phyloP scores from a whole-genome alignment of 495 filamentous ascomycete species.

The Barbatosphaeria neglecta region DNA sequence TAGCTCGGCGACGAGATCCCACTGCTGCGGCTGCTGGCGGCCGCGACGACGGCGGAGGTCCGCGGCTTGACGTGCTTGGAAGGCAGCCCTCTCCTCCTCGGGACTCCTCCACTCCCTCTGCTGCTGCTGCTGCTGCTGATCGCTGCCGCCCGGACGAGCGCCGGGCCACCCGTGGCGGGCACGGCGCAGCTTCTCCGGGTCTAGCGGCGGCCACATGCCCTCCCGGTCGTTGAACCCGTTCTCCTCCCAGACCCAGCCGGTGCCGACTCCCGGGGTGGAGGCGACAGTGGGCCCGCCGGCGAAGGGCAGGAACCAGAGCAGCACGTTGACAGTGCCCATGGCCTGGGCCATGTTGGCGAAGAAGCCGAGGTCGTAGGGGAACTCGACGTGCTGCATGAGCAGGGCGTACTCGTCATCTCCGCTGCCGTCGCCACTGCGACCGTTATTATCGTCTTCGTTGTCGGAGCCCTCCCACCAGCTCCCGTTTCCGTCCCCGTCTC shows the following conservation, averaged over 20 bases:
- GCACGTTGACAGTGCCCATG: conserved; percentile 50
- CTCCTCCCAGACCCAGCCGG: conserved; percentile 59
- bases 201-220: conserved; percentile 70
- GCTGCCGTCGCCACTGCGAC: conserved; percentile 13
- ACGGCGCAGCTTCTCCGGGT: conserved; percentile 68
- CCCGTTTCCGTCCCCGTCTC: too few relatives aligned
- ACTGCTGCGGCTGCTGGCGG: conserved; percentile 7
- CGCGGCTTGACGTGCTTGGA: conserved; percentile 14
- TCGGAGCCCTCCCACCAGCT: conserved; percentile 14
- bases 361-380: conserved; percentile 86
- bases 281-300: conserved; percentile 23
- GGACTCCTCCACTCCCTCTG: conserved; percentile 21
- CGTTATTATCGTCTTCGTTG: too few relatives aligned
- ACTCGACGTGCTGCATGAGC: conserved; percentile 52
- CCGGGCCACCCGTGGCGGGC: conserved; percentile 20
- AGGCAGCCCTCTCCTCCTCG: conserved; percentile 33
- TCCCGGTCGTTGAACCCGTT: conserved; percentile 76
- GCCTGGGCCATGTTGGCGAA: conserved; percentile 64
- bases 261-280: conserved; percentile 8
- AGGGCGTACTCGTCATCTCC: conserved; percentile 10
- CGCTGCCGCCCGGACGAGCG: conserved; percentile 3
- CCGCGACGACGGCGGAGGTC: conserved; percentile 12
- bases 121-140: conserved; percentile 28
- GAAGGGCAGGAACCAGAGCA: conserved; percentile 38
- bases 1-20: conserved; percentile 23